Conservation (phyloP, 768 basidiomycete species). For the Rhizopogon salebrosus region DNA sequence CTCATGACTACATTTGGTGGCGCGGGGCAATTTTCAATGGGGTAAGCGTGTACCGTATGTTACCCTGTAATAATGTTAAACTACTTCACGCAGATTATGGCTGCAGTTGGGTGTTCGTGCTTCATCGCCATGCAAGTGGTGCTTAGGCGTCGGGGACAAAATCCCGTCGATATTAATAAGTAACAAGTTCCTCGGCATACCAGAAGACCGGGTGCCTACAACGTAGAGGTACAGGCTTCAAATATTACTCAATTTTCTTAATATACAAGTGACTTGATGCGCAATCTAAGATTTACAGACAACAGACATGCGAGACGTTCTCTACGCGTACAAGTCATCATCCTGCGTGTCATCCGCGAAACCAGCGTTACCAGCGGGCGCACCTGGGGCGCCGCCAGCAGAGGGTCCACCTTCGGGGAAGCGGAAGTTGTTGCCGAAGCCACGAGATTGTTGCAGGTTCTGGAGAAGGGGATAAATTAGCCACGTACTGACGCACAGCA, state of each 20-base stretch:
- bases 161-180: neutral
- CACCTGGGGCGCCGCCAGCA: slow-evolving; percentile 29
- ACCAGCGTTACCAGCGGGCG: slow-evolving; percentile 61
- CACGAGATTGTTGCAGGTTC: slow-evolving; percentile 88
- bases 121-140: slow-evolving; percentile 22
- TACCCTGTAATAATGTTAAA: neutral
- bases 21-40: slow-evolving; percentile 51
- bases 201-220: neutral
- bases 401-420: slow-evolving; percentile 78
- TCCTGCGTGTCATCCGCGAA: slow-evolving; percentile 85
- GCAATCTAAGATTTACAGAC: neutral
- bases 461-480: slow-evolving; percentile 23
- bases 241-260: slow-evolving; percentile 1
- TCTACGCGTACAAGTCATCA: slow-evolving; percentile 85
- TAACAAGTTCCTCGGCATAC: slow-evolving; percentile 2
- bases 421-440: slow-evolving; percentile 94
- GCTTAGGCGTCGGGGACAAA: slow-evolving; percentile 8
- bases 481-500: slow-evolving; percentile 1
- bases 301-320: neutral
- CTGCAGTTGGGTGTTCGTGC: slow-evolving; percentile 19
- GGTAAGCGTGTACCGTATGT: slow-evolving; percentile 12
- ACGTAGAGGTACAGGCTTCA: neutral
- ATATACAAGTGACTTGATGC: neutral
- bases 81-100: slow-evolving; percentile 14
- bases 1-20: slow-evolving; percentile 52